A percentile compares a stretch with the other conserved stretches of the same genome.
phyloP scores from a whole-genome alignment of 768 basidiomycete species.

The Roridomyces roridus region DNA sequence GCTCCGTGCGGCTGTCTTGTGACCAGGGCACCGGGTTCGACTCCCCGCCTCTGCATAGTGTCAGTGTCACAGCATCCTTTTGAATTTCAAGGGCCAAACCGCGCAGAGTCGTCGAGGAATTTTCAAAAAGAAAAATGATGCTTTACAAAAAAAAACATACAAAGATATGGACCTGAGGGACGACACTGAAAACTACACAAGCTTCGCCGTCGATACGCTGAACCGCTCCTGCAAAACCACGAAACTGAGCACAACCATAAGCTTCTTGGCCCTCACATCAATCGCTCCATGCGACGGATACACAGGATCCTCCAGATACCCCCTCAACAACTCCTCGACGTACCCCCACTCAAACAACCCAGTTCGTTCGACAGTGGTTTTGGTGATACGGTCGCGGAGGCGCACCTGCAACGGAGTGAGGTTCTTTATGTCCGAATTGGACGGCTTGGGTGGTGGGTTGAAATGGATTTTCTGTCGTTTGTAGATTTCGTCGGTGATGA shows the following conservation, averaged over 20 bases:
- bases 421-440: background rate
- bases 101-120: no score
- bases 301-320: conserved; percentile 13
- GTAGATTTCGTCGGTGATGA: conserved; percentile 22
- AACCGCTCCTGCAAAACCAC: conserved; percentile 25
- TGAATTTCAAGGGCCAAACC: no score
- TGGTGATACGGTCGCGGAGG: conserved; percentile 16
- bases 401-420: conserved; percentile 13
- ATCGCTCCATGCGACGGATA: conserved; percentile 12
- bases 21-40: no score
- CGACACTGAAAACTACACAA: no score
- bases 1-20: no score
- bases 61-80: no score
- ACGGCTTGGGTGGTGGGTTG: conserved; percentile 17
- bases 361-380: conserved; percentile 9
- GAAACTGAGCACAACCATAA: conserved; percentile 13
- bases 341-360: conserved; percentile 18
- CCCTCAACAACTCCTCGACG: conserved; percentile 2
- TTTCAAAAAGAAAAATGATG: no score
- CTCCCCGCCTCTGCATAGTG: no score
- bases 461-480: conserved; percentile 16
- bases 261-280: conserved; percentile 4
- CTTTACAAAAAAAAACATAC: no score
- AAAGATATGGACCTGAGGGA: no score
- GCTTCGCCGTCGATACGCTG: conserved; percentile 12